Percentiles rank a stretch among this genome's conserved stretches.
Evolutionary conservation across 169 alveolate genomes (phyloP).

Genomic region (Toxoplasma gondii): DNA sequence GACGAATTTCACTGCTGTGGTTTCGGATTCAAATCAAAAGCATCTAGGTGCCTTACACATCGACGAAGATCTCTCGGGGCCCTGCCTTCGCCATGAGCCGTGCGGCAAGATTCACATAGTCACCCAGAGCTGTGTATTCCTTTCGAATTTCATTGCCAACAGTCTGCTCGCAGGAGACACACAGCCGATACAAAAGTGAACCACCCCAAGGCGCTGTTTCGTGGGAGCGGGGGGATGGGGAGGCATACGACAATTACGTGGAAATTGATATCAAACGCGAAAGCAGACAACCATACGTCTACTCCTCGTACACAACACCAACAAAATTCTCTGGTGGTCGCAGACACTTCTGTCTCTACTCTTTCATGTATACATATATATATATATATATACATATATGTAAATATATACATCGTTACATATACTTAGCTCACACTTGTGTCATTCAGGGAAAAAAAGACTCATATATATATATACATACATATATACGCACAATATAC

Average conservation of each 20-base stretch:
- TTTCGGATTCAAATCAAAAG: too few species aligned
- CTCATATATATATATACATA: too few species aligned
- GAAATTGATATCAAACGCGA: background rate
- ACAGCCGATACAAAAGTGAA: background rate
- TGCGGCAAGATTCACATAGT: constrained; percentile 82
- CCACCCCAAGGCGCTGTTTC: too few species aligned
- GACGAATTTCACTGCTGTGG: too few species aligned
- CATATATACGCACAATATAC: too few species aligned
- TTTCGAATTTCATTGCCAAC: constrained; percentile 76
- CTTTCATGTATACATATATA: too few species aligned
- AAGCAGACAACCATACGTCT: background rate
- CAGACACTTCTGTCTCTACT: too few species aligned
- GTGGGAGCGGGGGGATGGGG: background rate
- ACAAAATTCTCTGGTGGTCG: too few species aligned
- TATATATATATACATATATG: background rate
- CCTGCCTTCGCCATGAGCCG: constrained; percentile 81
- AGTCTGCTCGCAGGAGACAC: constrained; percentile 67
- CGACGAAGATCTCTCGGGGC: constrained; percentile 72
- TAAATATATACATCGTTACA: background rate
- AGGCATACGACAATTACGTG: background rate
- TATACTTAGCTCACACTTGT: too few species aligned
- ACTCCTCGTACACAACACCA: background rate
- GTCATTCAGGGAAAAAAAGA: too few species aligned
- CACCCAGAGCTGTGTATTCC: constrained; percentile 87
- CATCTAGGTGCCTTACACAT: constrained; percentile 51